These are phyloP conservation scores for Testicularia cyperi DNA, from an alignment of 1,284 basidiomycete species.

Conservation along the genomic window DNA sequence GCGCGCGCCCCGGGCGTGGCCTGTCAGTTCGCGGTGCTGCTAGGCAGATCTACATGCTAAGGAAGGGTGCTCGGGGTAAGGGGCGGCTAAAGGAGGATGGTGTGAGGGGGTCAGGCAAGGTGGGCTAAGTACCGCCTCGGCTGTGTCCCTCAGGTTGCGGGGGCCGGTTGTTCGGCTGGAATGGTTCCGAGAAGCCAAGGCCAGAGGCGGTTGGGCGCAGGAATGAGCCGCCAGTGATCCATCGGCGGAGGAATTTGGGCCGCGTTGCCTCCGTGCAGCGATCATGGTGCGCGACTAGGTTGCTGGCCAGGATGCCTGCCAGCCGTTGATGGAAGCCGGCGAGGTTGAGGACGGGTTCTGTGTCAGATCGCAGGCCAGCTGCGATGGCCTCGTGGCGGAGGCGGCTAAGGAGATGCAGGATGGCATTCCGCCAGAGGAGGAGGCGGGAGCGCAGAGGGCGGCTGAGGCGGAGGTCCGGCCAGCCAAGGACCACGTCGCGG, in stretches of 20 bases:
- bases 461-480: not conserved
- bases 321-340: not conserved
- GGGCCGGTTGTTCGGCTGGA: too few relatives aligned
- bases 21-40: too few relatives aligned
- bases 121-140: too few relatives aligned
- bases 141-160: too few relatives aligned
- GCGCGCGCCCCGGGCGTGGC: too few relatives aligned
- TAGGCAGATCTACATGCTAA: too few relatives aligned
- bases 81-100: too few relatives aligned
- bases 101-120: too few relatives aligned
- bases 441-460: not conserved
- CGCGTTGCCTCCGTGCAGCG: not conserved
- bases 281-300: not conserved
- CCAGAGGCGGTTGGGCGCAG: too few relatives aligned
- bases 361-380: not conserved
- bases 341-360: not conserved
- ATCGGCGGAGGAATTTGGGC: not conserved
- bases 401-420: not conserved
- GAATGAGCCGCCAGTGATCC: not conserved
- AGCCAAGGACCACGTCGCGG: not conserved
- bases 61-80: too few relatives aligned
- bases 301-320: not conserved
- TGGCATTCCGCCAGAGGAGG: not conserved
- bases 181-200: too few relatives aligned
- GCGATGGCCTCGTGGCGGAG: not conserved